Conservation (phyloP, 208 protist genomes). For the Trypanosoma grayi region DNA sequence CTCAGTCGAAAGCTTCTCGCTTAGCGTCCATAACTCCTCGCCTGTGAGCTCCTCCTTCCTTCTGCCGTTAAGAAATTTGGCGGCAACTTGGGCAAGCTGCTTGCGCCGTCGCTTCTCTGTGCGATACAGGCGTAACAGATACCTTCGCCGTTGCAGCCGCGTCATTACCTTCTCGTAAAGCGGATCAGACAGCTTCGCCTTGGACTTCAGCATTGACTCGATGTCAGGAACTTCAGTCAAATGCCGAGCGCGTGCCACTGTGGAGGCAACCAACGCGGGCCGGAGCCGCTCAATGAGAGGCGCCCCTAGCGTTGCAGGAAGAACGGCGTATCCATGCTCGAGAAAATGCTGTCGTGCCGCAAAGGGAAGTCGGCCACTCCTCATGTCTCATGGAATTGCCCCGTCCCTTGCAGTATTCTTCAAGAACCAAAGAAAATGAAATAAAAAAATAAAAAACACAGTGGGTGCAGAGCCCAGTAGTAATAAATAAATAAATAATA, state of each 20-base stretch:
- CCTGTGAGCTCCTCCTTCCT: conserved; percentile 46
- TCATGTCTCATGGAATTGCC: conserved; percentile 25
- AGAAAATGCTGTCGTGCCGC: conserved; percentile 71
- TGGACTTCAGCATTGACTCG: conserved; percentile 53
- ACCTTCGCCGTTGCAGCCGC: conserved; percentile 57
- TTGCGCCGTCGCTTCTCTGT: conserved; percentile 34
- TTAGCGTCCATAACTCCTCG: conserved; percentile 76
- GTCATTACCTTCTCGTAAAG: conserved; percentile 42
- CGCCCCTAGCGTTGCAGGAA: conserved; percentile 40
- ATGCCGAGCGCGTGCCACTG: conserved; percentile 41
- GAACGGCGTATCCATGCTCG: conserved; percentile 73
- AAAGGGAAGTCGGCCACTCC: conserved; percentile 28
- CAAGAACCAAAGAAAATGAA: conserved; percentile 4
- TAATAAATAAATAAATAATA: neutral
- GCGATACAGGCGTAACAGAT: conserved; percentile 50
- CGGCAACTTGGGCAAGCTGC: conserved; percentile 24
- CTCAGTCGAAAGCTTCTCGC: conserved; percentile 43
- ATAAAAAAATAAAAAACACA: conserved; percentile 1
- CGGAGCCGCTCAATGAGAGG: conserved; percentile 41
- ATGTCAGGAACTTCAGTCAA: conserved; percentile 71
- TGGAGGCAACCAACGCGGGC: conserved; percentile 36
- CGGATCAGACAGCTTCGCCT: conserved; percentile 46
- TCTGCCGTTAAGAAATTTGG: conserved; percentile 50
- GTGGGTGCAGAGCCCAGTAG: neutral
- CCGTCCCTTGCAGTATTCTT: neutral